Evolutionary conservation across 805 yeast species (phyloP), one percentile per base, ranked within the genome.

Genomic region (Yarrowia sp.): DNA sequence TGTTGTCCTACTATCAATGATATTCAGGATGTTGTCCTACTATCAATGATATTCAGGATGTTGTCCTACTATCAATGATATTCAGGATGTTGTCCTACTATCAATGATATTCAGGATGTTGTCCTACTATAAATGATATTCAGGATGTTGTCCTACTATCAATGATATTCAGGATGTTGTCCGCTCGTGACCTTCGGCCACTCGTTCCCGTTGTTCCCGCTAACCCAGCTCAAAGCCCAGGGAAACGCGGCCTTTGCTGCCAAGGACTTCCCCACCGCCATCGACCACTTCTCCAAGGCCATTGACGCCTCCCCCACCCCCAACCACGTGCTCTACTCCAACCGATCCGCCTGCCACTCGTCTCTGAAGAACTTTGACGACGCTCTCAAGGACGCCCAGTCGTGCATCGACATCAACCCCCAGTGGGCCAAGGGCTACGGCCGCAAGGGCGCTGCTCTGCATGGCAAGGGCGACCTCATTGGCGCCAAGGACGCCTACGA

Each of bases 361-460:
- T 89, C 97, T 6, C 75, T 85, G 76, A 84, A 84, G 70, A 77
- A 91, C 69, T 94, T 85, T 70, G 73, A 73, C 21, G 77, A 85
- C 64, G 99, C 98, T 3, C 78, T 90, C 64, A 77, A 79, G 47
- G 99, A 94, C 74, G 99, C 98, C 16, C 76, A 88, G 63, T 83
- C 87, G 70, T 88, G 97, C 76, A 85, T 88, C 61, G 81, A 83
- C 69, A 84, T 91, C 75, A 90, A 88, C 66, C 86, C 91, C 14
- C 67, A 86, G 2, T 94, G 98, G 98, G 91, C 97, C 21, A 94
- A 94, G 76, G 99, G 98, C 51, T 89, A 88, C 79, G 88, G 85
- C 70, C 86, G 99, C 75, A 87, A 88, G 35, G 99, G 90, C 64
- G 92, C 97, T 66, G 99, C 99, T 31, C 84, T 86, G 55, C 86